Base-by-base conservation (phyloP, 306 rosid genomes). In the Cyclanthera cordifolia region DNA sequence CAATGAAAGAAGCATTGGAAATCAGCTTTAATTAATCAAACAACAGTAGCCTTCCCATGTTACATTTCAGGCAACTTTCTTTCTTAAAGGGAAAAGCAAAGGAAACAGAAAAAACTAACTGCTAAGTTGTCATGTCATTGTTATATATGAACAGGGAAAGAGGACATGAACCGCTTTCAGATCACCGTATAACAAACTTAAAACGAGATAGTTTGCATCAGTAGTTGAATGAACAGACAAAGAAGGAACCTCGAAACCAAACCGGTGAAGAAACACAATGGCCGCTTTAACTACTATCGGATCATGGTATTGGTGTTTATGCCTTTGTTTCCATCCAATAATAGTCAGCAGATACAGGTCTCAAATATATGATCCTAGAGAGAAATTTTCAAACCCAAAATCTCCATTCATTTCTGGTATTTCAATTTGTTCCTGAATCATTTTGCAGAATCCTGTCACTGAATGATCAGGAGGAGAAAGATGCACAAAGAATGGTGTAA, bases 341-440 rank as follows among this genome's bases (percentile, higher is more conserved):
- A 39, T 52, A 21, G 70, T 43, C 53, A 43, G 69, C 34, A 43
- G 53, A 45, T 43, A 43, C 37, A 70, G 48, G 67, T 71, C 82
- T 85, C 87, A 85, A 64, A 75, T 79, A 48, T 87, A 86, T 39
- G 90, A 85, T 75, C 96, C 89, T 39, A 78, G 73, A 16, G 80
- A 68, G 78, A 71, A 79, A 24, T 76, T 76, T 74, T 85, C 90
- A 27, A 73, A 82, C 69, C 87, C 87, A 52, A 81, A 58, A 51
- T 83, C 91, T 78, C 83, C 86, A 70, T 85, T 89, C 81, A 79
- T 69, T 67, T 82, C 21, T 21, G 70, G 16, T 70, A 74, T 52
- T 49, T 86, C 88, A 41, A 73, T 82, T 45, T 82, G 91, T n/a
- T 79, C 97, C 95, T 91, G 91, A 75, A 73, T 57, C 71, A 54